Percentiles rank a stretch among this genome's conserved stretches.
Evolutionary conservation across 1,139 yeast genomes (phyloP).

Genomic region (Sugiyamaella grinbergsii): DNA sequence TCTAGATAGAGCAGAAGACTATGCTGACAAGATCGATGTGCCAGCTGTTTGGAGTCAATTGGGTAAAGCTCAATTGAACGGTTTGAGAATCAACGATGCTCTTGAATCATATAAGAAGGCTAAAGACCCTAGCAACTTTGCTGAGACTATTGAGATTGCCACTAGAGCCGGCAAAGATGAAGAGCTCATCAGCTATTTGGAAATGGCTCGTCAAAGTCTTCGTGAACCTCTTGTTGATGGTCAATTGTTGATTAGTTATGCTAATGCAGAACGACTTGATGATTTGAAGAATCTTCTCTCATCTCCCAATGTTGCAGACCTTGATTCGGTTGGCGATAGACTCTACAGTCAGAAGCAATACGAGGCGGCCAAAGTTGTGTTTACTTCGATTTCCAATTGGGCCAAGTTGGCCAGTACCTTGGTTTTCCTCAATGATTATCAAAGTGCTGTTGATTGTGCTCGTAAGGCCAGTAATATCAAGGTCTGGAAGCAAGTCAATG

Average conservation of each 20-base stretch:
- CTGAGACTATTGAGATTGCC: constrained; percentile 90
- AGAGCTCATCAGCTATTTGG: constrained; percentile 81
- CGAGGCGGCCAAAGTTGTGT: constrained; percentile 89
- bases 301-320: constrained; percentile 89
- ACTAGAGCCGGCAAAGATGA: constrained; percentile 96
- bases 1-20: constrained; percentile 90
- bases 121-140: constrained; percentile 85
- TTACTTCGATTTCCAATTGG: constrained; percentile 85
- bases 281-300: constrained; percentile 85
- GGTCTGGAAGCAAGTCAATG: constrained; percentile 97
- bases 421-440: constrained; percentile 89
- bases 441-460: constrained; percentile 97
- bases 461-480: constrained; percentile 92
- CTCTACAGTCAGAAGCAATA: constrained; percentile 80
- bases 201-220: constrained; percentile 91
- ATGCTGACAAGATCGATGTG: constrained; percentile 85
- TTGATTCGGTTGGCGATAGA: constrained; percentile 90
- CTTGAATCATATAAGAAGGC: constrained; percentile 83
- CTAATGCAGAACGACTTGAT: constrained; percentile 68
- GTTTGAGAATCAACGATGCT: constrained; percentile 89
- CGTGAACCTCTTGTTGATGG: constrained; percentile 95
- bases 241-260: constrained; percentile 84
- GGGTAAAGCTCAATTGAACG: constrained; percentile 95
- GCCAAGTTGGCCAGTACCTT: constrained; percentile 94
- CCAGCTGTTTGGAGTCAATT: constrained; percentile 93